phyloP scores from a whole-genome alignment of 768 basidiomycete genomes.

The Mycena olivaceomarginata region DNA sequence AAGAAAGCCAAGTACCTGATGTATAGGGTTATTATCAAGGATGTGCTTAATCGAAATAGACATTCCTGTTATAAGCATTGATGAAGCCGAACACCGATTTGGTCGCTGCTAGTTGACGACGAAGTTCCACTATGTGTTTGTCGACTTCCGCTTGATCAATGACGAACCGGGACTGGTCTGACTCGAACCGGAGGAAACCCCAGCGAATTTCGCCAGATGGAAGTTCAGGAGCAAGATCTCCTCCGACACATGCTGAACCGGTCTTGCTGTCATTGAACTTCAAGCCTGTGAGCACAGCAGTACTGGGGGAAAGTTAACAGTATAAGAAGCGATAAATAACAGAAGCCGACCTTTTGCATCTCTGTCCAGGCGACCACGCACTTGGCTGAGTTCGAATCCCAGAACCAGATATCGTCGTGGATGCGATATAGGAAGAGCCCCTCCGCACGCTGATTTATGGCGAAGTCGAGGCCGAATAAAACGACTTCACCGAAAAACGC shows the following conservation, averaged over 20 bases:
- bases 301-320: background rate
- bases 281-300: constrained; percentile 5
- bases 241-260: constrained; percentile 6
- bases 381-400: constrained; percentile 8
- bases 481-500: constrained; percentile 15
- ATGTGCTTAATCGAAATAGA: too few relatives aligned
- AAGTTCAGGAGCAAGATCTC: constrained; percentile 1
- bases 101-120: constrained; percentile 3
- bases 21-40: too few relatives aligned
- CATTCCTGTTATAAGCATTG: background rate
- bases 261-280: constrained; percentile 3
- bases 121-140: background rate
- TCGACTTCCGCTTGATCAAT: constrained; percentile 12
- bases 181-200: constrained; percentile 12
- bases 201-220: constrained; percentile 7
- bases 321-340: background rate
- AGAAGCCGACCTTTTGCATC: constrained; percentile 1
- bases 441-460: background rate
- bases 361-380: constrained; percentile 14
- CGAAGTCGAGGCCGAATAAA: constrained; percentile 10
- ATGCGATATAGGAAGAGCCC: constrained; percentile 10
- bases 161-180: constrained; percentile 12
- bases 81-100: constrained; percentile 9
- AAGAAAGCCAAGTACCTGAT: constrained; percentile 1
- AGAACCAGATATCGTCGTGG: constrained; percentile 19